A percentile compares a stretch with the other conserved stretches of the same genome.
Conservation (phyloP, 2,329 filamentous ascomycete genomes). For the Macrophomina phaseolina region DNA sequence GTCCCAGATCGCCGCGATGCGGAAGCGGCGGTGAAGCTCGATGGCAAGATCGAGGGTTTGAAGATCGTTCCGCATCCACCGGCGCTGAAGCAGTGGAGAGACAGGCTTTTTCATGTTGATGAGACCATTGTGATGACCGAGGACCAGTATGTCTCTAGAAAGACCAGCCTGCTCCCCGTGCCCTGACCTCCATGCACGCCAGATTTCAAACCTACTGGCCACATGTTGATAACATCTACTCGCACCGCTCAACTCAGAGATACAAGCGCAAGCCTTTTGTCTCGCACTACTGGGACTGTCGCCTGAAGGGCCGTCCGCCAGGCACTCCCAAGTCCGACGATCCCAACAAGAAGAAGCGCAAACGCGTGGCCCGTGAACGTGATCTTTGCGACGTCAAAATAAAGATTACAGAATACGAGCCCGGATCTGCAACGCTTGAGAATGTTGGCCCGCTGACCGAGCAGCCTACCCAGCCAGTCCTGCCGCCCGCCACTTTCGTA, state of each 20-base stretch:
- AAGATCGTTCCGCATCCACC: conserved; percentile 70
- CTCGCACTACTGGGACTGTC: conserved; percentile 85
- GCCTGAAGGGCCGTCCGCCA: conserved; percentile 77
- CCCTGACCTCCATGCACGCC: conserved; percentile 21
- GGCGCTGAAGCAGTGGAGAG: conserved; percentile 70
- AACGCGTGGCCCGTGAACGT: conserved; percentile 73
- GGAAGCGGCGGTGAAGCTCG: conserved; percentile 41
- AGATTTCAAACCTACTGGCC: conserved; percentile 83
- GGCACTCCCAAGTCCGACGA: conserved; percentile 81
- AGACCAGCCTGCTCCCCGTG: neutral
- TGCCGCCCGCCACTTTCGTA: neutral
- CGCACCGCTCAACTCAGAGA: conserved; percentile 78
- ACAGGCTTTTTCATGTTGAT: conserved; percentile 76
- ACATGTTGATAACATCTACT: conserved; percentile 84
- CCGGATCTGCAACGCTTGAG: conserved; percentile 22
- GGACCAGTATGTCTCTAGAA: conserved; percentile 64
- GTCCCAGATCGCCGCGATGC: conserved; percentile 4
- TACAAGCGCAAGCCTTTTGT: conserved; percentile 85
- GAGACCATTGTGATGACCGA: conserved; percentile 74
- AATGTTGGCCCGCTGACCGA: conserved; percentile 17
- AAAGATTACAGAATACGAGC: conserved; percentile 79
- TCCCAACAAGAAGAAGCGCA: conserved; percentile 81
- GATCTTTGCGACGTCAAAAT: conserved; percentile 88
- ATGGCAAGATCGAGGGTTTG: conserved; percentile 58
- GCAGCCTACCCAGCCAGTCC: neutral